Percentiles rank a stretch among this genome's conserved stretches.
Conservation (phyloP, 2,329 filamentous ascomycete genomes). For the Phoma sp. region DNA sequence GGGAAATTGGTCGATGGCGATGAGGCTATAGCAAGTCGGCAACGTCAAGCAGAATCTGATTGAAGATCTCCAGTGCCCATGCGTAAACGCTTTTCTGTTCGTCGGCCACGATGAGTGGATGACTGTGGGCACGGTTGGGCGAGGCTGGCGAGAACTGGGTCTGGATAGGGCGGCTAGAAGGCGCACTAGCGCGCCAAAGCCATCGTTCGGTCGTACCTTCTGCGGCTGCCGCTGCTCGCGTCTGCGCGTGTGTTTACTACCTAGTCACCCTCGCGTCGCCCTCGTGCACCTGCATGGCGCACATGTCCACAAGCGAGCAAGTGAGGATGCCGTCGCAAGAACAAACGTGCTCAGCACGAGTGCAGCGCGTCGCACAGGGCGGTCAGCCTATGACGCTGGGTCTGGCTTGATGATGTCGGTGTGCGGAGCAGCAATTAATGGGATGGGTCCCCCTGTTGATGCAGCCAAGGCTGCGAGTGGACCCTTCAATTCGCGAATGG, state of each 20-base stretch:
- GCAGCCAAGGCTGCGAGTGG: conserved; percentile 18
- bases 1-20: too few relatives aligned
- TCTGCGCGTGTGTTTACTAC: conserved; percentile 4
- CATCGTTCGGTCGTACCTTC: conserved; percentile 10
- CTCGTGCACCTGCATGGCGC: conserved; percentile 9
- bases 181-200: conserved; percentile 9
- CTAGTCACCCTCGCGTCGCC: background rate
- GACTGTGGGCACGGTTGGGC: conserved; percentile 2
- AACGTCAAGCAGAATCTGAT: background rate
- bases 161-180: conserved; percentile 6
- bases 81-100: background rate
- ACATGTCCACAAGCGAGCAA: conserved; percentile 3
- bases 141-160: conserved; percentile 10
- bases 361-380: conserved; percentile 9
- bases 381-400: conserved; percentile 10
- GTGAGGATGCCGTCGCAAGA: background rate
- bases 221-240: conserved; percentile 3
- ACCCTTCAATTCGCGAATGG: conserved; percentile 20
- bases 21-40: too few relatives aligned
- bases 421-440: conserved; percentile 19
- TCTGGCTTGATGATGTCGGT: conserved; percentile 16
- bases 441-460: conserved; percentile 12
- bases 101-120: conserved; percentile 1
- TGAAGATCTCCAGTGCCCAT: background rate
- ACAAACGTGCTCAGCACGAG: conserved; percentile 17